Evolutionary conservation across 2,329 filamentous ascomycete species (phyloP), one percentile per base, ranked within the genome.

Genomic region (Tolypocladium cylindrosporum): DNA sequence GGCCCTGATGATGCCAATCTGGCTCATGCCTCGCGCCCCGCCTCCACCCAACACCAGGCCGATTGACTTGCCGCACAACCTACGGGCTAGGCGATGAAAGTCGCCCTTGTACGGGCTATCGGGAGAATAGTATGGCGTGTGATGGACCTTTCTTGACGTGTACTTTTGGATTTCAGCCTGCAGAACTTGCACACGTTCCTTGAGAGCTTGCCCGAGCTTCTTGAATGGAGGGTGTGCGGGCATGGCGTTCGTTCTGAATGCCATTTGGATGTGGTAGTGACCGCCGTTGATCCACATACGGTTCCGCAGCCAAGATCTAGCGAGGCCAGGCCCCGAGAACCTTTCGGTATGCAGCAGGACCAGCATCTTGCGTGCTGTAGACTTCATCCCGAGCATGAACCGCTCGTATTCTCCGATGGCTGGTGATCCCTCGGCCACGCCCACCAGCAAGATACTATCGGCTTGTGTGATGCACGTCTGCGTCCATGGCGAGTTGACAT

Each of bases 131-230:
- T 96, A 84, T 0, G 91, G 89, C 3, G 87, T 89, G 65, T 96
- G 91, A 34, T 90, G 86, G n/a, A 96, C 86, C 63, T 90, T 88
- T n/a, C 91, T 84, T 1, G 91, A 96, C 0, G 95, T 97, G 70
- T 97, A 99, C 70, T 97, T 97, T 68, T 97, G 93, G 24, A 99
- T 97, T 69, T 97, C 94, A 0, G 94, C 94, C 69, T 97, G 94
- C 4, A 99, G 73, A 7, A 94, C 91, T 71, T 99, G 93, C 6
- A 99, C 94, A 41, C 92, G 80, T 67, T 97, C 89, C 71, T 97
- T 97, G 60, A 99, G 76, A 0, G 88, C 91, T 5, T 88, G 89
- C 1, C 93, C 91, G 19, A 96, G 87, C 55, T 88, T 87, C 65
- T 91, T 90, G 1, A 84, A 81, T 16, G 86, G 86, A 24, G 87